phyloP scores from a whole-genome alignment of 305 asterid species.

The Solanum aculeatissimum region DNA sequence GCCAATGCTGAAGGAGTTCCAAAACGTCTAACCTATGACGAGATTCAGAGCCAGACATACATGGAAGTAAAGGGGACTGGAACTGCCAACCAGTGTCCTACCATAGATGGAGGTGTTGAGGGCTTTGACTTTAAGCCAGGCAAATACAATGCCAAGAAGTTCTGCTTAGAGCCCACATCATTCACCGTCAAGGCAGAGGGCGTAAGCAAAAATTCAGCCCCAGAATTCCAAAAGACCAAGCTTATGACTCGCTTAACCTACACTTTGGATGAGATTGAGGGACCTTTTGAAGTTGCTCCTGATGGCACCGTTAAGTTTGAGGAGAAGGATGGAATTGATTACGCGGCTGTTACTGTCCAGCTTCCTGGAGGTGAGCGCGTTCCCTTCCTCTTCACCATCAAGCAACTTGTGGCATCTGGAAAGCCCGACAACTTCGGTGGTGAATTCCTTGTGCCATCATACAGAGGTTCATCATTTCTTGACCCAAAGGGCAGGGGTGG shows the following conservation, averaged over 20 bases:
- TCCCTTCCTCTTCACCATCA: constrained; percentile 88
- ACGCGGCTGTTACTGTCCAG: constrained; percentile 95
- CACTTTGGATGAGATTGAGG: constrained; percentile 94
- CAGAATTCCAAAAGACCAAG: constrained; percentile 94
- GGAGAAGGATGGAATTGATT: constrained; percentile 95
- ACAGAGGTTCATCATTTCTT: constrained; percentile 92
- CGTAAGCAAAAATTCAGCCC: constrained; percentile 59
- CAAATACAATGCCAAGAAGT: constrained; percentile 71
- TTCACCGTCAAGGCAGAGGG: constrained; percentile 96
- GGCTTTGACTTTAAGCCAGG: constrained; percentile 69
- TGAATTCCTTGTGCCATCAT: constrained; percentile 79
- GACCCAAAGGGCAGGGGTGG: constrained; percentile 99
- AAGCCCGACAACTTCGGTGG: constrained; percentile 67
- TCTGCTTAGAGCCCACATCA: constrained; percentile 95
- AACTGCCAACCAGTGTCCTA: constrained; percentile 98
- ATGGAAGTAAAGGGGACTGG: constrained; percentile 91
- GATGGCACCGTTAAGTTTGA: constrained; percentile 77
- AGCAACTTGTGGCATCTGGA: constrained; percentile 87
- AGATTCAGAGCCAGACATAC: constrained; percentile 93
- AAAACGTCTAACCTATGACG: constrained; percentile 71
- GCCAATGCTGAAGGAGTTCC: constrained; percentile 77
- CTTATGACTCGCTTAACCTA: constrained; percentile 98
- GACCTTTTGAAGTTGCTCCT: constrained; percentile 68
- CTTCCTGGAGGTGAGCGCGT: constrained; percentile 98
- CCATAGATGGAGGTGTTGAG: constrained; percentile 74